Evolutionary conservation across 768 basidiomycete genomes (phyloP).

Genomic region (Mycena galericulata): DNA sequence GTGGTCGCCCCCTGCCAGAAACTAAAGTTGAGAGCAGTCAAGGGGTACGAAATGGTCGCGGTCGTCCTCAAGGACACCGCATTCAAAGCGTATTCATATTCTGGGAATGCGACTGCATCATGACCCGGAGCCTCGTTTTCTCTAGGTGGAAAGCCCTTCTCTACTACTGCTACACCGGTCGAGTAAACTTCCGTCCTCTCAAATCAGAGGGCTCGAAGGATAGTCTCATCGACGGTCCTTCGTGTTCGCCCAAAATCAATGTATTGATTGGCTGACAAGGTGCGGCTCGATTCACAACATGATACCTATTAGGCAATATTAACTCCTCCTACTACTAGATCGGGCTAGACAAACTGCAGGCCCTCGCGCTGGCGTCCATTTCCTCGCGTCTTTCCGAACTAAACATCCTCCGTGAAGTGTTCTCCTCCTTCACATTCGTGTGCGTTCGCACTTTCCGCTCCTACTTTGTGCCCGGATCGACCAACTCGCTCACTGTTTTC

Average conservation of each 20-base stretch:
- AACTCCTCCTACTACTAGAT: constrained; percentile 32
- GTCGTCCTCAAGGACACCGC: constrained; percentile 34
- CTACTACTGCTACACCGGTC: constrained; percentile 53
- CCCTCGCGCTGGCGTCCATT: constrained; percentile 38
- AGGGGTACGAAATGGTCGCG: constrained; percentile 5
- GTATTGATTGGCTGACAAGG: constrained; percentile 57
- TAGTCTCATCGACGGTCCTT: constrained; percentile 5
- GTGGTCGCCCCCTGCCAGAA: too few species aligned
- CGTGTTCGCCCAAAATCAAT: constrained; percentile 59
- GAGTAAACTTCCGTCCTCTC: constrained; percentile 47
- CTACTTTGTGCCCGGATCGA: background rate
- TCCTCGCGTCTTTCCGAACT: constrained; percentile 27
- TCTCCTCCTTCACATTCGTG: constrained; percentile 42
- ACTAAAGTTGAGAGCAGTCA: background rate
- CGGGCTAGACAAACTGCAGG: constrained; percentile 33
- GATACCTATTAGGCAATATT: too few species aligned
- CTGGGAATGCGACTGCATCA: too few species aligned
- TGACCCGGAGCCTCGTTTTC: too few species aligned
- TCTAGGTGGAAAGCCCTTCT: constrained; percentile 54
- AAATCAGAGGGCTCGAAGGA: too few species aligned
- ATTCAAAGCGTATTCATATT: constrained; percentile 39
- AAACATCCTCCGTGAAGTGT: constrained; percentile 42
- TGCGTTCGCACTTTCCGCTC: constrained; percentile 16
- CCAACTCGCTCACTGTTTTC: too few species aligned
- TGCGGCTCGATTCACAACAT: constrained; percentile 6